These are phyloP conservation scores for Hippophae gyantsensis DNA, from an alignment of 306 rosid genomes.

Conservation along the genomic window DNA sequence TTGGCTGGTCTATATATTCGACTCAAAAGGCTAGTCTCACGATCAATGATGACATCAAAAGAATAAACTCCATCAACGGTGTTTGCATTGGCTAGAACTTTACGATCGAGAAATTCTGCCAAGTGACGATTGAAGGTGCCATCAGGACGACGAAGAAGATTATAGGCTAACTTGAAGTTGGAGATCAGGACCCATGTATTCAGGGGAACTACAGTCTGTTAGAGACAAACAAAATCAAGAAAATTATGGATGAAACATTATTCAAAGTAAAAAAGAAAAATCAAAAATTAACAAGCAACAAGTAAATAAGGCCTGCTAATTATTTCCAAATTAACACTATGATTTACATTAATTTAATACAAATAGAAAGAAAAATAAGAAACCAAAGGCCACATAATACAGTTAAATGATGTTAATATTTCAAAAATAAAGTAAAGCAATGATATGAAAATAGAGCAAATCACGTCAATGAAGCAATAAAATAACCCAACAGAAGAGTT, in stretches of 20 bases:
- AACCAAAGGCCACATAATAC: background rate
- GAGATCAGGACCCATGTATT: slow-evolving; percentile 99
- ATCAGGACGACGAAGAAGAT: slow-evolving; percentile 95
- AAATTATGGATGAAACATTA: background rate
- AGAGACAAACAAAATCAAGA: slow-evolving; percentile 9
- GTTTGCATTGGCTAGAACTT: slow-evolving; percentile 62
- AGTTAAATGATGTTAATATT: background rate
- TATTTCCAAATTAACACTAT: background rate
- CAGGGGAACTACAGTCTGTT: slow-evolving; percentile 84
- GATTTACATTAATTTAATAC: background rate
- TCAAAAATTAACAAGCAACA: background rate
- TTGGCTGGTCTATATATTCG: slow-evolving; percentile 69
- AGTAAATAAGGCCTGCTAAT: background rate
- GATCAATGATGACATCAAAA: slow-evolving; percentile 76
- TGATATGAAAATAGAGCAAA: no score
- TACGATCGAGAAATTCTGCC: slow-evolving; percentile 90
- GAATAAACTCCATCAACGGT: slow-evolving; percentile 75
- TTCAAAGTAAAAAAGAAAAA: background rate
- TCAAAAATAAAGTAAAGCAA: background rate
- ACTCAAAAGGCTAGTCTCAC: slow-evolving; percentile 46
- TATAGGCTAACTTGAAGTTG: slow-evolving; percentile 87
- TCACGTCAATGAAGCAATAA: background rate
- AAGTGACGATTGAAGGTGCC: slow-evolving; percentile 92
- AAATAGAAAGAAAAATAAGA: background rate
- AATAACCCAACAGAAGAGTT: background rate